Evolutionary conservation across 768 basidiomycete species (phyloP).

Genomic region (Phylloporus rhodoxanthus): DNA sequence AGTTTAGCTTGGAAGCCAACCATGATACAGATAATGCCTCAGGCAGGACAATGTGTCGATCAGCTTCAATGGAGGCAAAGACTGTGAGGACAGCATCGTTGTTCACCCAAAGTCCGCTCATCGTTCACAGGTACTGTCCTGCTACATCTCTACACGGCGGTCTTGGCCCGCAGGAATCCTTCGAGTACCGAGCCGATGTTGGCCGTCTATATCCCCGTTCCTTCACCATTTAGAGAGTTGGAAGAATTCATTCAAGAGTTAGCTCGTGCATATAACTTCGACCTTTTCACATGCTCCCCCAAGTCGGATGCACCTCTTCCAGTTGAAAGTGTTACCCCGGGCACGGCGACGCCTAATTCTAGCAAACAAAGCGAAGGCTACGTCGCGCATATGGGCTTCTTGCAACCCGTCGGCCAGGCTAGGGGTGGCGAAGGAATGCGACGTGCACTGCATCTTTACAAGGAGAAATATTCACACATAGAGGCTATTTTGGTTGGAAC

Average conservation of each 20-base stretch:
- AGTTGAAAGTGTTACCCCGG: slow-evolving; percentile 43
- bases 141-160: slow-evolving; percentile 79
- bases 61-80: slow-evolving; percentile 98
- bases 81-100: slow-evolving; percentile 57
- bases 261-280: slow-evolving; percentile 60
- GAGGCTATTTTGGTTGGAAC: slow-evolving; percentile 87
- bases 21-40: slow-evolving; percentile 12
- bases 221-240: slow-evolving; percentile 79
- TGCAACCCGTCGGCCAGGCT: slow-evolving; percentile 42
- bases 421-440: slow-evolving; percentile 73
- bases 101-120: neutral
- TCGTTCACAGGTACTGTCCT: slow-evolving; percentile 78
- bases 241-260: slow-evolving; percentile 77
- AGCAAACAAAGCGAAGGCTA: slow-evolving; percentile 7
- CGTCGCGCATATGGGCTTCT: slow-evolving; percentile 12
- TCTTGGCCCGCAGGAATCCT: slow-evolving; percentile 43
- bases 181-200: slow-evolving; percentile 44
- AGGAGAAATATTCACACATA: slow-evolving; percentile 57
- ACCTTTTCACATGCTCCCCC: slow-evolving; percentile 46
- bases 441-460: slow-evolving; percentile 67
- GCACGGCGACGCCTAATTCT: slow-evolving; percentile 24
- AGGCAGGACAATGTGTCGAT: slow-evolving; percentile 72
- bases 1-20: slow-evolving; percentile 1
- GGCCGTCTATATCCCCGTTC: slow-evolving; percentile 83
- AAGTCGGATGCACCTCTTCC: slow-evolving; percentile 38